phyloP scores from a whole-genome alignment of 129 eudicot genomes.

The Artemisia annua region DNA sequence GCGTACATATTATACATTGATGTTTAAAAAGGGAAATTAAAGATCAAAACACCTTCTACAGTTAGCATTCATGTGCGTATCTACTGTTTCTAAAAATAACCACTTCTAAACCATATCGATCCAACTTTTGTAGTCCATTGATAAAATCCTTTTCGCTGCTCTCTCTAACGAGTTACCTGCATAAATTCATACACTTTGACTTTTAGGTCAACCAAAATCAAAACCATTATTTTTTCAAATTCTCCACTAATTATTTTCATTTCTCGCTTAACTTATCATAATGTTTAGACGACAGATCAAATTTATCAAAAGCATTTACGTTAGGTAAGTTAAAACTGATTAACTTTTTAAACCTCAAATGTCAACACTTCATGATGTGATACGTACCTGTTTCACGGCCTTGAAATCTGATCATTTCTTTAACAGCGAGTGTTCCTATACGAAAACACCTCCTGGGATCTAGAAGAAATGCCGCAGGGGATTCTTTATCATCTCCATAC shows the following conservation, averaged over 20 bases:
- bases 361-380: background rate
- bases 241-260: too few relatives aligned
- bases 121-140: background rate
- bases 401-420: background rate
- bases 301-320: background rate
- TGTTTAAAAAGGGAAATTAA: background rate
- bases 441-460: background rate
- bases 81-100: background rate
- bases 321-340: background rate
- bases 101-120: background rate
- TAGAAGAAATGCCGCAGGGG: background rate
- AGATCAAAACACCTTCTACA: background rate
- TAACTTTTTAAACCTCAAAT: background rate
- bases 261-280: background rate
- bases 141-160: background rate
- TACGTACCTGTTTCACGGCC: conserved; percentile 2
- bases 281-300: too few relatives aligned
- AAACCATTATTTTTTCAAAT: background rate
- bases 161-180: background rate
- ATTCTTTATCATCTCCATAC: conserved; percentile 1
- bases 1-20: background rate
- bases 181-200: conserved; percentile 1
- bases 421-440: background rate
- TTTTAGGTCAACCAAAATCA: conserved; percentile 1
- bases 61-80: background rate